Evolutionary conservation across 805 yeast species (phyloP).

Genomic region (Zygoascus biomembranicola): DNA sequence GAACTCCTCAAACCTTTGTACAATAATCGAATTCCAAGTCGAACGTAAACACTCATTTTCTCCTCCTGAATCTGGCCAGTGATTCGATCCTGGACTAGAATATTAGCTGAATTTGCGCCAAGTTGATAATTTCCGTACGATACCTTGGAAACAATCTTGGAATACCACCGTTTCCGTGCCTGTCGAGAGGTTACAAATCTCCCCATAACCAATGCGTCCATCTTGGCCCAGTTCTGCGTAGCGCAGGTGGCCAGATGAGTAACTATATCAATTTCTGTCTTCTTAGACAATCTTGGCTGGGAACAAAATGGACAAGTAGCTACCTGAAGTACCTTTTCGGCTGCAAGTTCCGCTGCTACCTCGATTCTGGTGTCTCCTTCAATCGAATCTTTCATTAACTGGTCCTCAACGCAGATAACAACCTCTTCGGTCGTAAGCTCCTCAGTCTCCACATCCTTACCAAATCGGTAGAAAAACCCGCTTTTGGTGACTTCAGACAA

Average conservation of each 20-base stretch:
- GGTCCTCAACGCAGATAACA: conserved; percentile 41
- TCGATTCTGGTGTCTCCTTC: neutral
- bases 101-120: conserved; percentile 89
- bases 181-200: conserved; percentile 69
- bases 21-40: conserved; percentile 77
- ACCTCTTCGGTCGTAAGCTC: conserved; percentile 48
- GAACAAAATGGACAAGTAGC: conserved; percentile 77
- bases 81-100: conserved; percentile 82
- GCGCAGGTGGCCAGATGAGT: conserved; percentile 85
- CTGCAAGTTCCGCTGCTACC: neutral
- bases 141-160: conserved; percentile 70
- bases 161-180: conserved; percentile 85
- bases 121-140: conserved; percentile 82
- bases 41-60: conserved; percentile 80
- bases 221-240: conserved; percentile 64
- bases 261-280: conserved; percentile 59
- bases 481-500: conserved; percentile 26
- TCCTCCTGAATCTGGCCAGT: conserved; percentile 91
- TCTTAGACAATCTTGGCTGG: conserved; percentile 45
- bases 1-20: conserved; percentile 60
- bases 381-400: conserved; percentile 21
- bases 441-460: conserved; percentile 30
- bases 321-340: conserved; percentile 45
- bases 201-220: conserved; percentile 53
- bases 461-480: conserved; percentile 24